These are phyloP conservation scores for Oryza meridionalis DNA, from an alignment of 176 grass and related monocot genomes.

Conservation along the genomic window DNA sequence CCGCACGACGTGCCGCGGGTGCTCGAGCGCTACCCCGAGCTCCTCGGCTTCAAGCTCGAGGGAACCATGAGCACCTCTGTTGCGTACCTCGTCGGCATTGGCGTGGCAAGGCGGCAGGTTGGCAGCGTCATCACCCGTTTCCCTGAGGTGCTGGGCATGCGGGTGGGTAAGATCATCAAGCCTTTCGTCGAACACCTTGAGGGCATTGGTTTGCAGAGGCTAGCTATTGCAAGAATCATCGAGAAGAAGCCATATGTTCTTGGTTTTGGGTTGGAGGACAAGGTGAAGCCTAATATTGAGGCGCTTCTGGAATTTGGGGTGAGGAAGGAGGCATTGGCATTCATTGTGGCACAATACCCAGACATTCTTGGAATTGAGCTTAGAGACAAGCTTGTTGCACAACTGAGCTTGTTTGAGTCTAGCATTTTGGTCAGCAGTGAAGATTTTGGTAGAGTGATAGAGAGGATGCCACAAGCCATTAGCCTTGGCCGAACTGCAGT, in stretches of 20 bases:
- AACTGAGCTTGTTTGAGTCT: conserved; percentile 69
- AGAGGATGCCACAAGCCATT: conserved; percentile 79
- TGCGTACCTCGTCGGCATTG: conserved; percentile 68
- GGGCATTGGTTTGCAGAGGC: conserved; percentile 57
- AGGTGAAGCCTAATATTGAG: conserved; percentile 62
- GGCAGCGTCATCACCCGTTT: conserved; percentile 60
- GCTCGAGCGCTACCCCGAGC: conserved; percentile 76
- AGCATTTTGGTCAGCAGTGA: conserved; percentile 57
- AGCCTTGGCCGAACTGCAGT: conserved; percentile 59
- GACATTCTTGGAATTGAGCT: conserved; percentile 68
- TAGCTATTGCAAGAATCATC: conserved; percentile 53
- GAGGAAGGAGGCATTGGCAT: conserved; percentile 59
- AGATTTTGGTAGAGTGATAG: conserved; percentile 70
- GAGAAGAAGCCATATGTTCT: conserved; percentile 67
- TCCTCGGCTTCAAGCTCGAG: conserved; percentile 83
- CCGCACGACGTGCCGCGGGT: conserved; percentile 55
- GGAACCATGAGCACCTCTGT: conserved; percentile 88
- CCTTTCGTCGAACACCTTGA: conserved; percentile 77
- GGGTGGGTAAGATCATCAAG: conserved; percentile 72
- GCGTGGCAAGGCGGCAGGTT: conserved; percentile 55
- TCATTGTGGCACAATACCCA: conserved; percentile 57
- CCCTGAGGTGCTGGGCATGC: conserved; percentile 69
- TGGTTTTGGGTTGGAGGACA: conserved; percentile 65
- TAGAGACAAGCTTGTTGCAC: conserved; percentile 52
- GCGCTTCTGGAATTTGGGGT: conserved; percentile 60